phyloP scores from a whole-genome alignment of 768 basidiomycete species.

The Collybiopsis confluens region DNA sequence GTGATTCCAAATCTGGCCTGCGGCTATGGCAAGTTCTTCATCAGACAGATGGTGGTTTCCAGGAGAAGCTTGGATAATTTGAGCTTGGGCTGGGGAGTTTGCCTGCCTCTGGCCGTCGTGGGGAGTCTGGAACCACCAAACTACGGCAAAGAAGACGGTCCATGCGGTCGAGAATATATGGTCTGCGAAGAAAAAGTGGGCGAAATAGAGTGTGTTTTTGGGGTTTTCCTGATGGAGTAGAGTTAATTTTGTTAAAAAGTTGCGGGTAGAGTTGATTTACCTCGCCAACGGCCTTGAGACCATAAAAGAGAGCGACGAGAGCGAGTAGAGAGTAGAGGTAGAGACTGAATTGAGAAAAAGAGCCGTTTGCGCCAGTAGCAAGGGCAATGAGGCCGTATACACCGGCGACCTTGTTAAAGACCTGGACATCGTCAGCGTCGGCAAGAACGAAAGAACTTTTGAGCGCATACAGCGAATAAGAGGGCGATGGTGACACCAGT shows the following conservation, averaged over 20 bases:
- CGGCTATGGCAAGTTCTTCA: constrained; percentile 65
- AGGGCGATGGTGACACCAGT: constrained; percentile 86
- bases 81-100: constrained; percentile 87
- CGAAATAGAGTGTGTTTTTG: constrained; percentile 79
- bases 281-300: constrained; percentile 77
- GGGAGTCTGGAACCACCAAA: constrained; percentile 89
- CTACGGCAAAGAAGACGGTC: constrained; percentile 87
- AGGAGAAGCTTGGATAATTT: constrained; percentile 64
- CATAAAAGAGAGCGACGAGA: constrained; percentile 81
- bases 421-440: constrained; percentile 37
- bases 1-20: constrained; percentile 80
- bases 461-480: constrained; percentile 74
- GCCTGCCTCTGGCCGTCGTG: constrained; percentile 82
- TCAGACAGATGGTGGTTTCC: constrained; percentile 51
- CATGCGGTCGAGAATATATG: constrained; percentile 86
- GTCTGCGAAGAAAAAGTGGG: constrained; percentile 89
- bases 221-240: constrained; percentile 78
- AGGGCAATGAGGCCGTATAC: constrained; percentile 94
- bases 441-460: neutral
- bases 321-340: constrained; percentile 90
- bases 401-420: constrained; percentile 97
- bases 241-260: too few species aligned
- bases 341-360: constrained; percentile 86
- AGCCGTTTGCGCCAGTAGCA: constrained; percentile 86
- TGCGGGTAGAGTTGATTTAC: constrained; percentile 33